Conservation (phyloP, 345 rosid genomes). For the Durio zibethinus region DNA sequence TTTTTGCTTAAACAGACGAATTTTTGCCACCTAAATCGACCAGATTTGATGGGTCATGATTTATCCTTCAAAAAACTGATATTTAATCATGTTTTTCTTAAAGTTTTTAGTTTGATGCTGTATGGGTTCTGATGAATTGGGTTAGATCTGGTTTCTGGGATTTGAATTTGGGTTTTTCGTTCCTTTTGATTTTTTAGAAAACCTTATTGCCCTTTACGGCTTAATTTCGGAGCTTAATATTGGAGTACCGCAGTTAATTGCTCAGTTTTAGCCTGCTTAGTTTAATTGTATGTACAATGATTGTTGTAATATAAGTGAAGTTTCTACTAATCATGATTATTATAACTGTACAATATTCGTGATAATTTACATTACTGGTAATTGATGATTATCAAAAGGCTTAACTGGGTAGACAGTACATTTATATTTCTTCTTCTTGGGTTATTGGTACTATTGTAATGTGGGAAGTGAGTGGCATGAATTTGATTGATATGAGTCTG, state of each 20-base stretch:
- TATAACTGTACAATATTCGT: not conserved
- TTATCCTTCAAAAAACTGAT: not conserved
- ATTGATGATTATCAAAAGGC: not conserved
- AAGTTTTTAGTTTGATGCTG: not conserved
- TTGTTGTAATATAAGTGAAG: not conserved
- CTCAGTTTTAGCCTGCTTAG: too few relatives aligned
- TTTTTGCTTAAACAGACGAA: not conserved
- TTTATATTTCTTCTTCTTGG: not conserved
- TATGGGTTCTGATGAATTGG: not conserved
- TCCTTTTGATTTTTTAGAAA: too few relatives aligned
- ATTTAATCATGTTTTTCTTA: not conserved
- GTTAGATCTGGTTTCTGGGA: constrained; percentile 10
- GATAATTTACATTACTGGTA: not conserved
- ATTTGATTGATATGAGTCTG: not conserved
- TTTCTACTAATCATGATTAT: not conserved
- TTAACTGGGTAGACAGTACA: not conserved
- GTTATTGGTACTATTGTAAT: not conserved
- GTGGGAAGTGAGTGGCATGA: not conserved
- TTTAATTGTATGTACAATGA: too few relatives aligned
- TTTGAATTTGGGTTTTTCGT: not conserved
- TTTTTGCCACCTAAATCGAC: not conserved
- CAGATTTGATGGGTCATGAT: constrained; percentile 6
- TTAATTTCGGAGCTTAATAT: too few relatives aligned
- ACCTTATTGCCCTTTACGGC: too few relatives aligned
- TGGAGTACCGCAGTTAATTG: too few relatives aligned